phyloP scores from a whole-genome alignment of 176 grass and related monocot species.

The Oropetium thomaeum region DNA sequence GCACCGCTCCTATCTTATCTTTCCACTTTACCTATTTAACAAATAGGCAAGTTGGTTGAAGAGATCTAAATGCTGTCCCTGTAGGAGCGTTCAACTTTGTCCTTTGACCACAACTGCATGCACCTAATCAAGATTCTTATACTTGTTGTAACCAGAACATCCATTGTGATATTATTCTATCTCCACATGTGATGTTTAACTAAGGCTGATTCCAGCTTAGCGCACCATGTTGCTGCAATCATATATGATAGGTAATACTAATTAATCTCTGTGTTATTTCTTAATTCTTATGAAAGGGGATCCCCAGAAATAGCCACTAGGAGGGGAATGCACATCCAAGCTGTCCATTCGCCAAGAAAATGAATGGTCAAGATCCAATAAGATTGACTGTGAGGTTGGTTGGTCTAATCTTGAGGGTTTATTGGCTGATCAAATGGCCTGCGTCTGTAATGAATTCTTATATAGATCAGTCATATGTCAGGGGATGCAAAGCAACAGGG shows the following conservation, averaged over 20 bases:
- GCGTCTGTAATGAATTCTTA: neutral
- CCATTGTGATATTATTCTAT: slow-evolving; percentile 54
- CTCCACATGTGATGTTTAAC: slow-evolving; percentile 50
- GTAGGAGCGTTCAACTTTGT: slow-evolving; percentile 32
- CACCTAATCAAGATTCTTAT: slow-evolving; percentile 52
- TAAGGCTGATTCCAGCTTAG: slow-evolving; percentile 44
- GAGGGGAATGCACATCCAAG: neutral
- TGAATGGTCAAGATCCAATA: slow-evolving; percentile 21
- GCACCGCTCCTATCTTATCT: slow-evolving; percentile 44
- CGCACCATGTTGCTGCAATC: slow-evolving; percentile 43
- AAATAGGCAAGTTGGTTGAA: slow-evolving; percentile 41
- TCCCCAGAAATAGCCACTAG: neutral
- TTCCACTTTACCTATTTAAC: slow-evolving; percentile 26
- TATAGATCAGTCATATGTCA: neutral
- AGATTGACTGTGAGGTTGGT: neutral
- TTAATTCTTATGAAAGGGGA: neutral
- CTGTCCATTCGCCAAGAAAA: neutral
- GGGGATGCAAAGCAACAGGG: neutral
- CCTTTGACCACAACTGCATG: slow-evolving; percentile 36
- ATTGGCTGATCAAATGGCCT: neutral
- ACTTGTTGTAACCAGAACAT: slow-evolving; percentile 38
- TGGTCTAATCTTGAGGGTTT: neutral
- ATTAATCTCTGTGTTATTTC: slow-evolving; percentile 12
- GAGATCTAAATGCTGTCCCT: slow-evolving; percentile 34
- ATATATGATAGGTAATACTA: slow-evolving; percentile 18